Base-by-base conservation (phyloP, 208 protist species). In the Crithidia fasciculata region DNA sequence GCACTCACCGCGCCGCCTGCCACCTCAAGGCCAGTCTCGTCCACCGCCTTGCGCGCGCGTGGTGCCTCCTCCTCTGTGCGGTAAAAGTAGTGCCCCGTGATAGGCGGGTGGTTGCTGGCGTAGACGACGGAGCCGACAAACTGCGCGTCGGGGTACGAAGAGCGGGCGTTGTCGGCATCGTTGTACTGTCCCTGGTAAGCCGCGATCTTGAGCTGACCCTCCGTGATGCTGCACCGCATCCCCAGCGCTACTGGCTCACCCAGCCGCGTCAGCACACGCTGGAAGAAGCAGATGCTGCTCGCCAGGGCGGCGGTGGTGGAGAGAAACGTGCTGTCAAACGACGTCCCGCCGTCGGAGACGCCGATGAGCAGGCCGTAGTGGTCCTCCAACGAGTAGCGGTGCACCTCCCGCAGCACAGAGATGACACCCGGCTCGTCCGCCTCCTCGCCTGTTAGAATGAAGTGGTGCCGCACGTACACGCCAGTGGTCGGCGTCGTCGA, bases 131-230 rank as follows among this genome's bases (percentile, higher is more conserved):
- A 68, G 52, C 91, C 91, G 18, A 92, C 79, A 60, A 95, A 83
- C 53, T 92, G 80, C 5, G 89, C 83, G 55, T 87, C 83, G 2
- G 91, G 91, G 78, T 95, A 95, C 19, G 85, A 75, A 4, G 91
- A 95, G 16, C 83, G 84, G 39, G 83, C 80, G 74, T 95, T 95
- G 43, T 93, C 83, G 37, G 83, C 80, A 60, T 95, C 91, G 72
- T 95, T 91, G 81, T 95, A 95, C 76, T 93, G 88, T 0, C 86
- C 88, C 67, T 95, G 84, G 76, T 92, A 95, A 0, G 91, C 89
- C 12, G 85, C 83, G 53, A 95, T 83, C 53, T 86, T 71, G 63
- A 95, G 75, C 6, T 75, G 80, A 4, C 88, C 91, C 57, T 91
- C 70, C 15, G 84, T 92, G 53, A 93, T 87, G 71, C 81, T 91